Conservation (phyloP, 768 basidiomycete genomes). For the Kwoniella dejecticola region DNA sequence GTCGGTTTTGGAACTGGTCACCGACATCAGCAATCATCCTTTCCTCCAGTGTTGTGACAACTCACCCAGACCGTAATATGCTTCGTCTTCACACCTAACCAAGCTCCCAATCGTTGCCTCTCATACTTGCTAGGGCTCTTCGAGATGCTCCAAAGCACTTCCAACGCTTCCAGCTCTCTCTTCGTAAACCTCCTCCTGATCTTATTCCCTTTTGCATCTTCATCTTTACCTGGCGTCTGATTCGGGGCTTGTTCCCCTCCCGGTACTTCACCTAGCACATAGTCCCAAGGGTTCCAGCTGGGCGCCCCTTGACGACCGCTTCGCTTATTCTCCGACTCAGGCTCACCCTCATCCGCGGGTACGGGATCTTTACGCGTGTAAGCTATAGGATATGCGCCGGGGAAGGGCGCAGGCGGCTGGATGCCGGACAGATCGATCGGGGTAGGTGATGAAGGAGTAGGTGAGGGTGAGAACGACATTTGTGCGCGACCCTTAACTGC, state of each 20-base stretch:
- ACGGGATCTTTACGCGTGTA: constrained; percentile 31
- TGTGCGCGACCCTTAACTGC: not conserved
- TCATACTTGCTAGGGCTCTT: constrained; percentile 35
- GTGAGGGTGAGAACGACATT: constrained; percentile 19
- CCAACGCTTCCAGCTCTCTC: constrained; percentile 30
- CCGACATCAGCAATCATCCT: not conserved
- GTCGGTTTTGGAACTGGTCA: constrained; percentile 37
- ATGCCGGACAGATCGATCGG: constrained; percentile 27
- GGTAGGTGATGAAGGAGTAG: constrained; percentile 14
- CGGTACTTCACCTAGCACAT: constrained; percentile 24
- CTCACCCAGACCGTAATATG: constrained; percentile 42
- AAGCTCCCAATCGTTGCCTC: constrained; percentile 36
- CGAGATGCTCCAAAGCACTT: constrained; percentile 33
- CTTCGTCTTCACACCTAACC: constrained; percentile 38
- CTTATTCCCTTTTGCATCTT: constrained; percentile 24
- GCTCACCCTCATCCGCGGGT: constrained; percentile 20
- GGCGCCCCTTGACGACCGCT: constrained; percentile 19
- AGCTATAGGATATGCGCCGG: constrained; percentile 23
- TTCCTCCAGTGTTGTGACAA: too few species aligned
- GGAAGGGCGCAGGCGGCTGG: constrained; percentile 30
- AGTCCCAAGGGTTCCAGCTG: constrained; percentile 43
- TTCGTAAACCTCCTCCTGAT: constrained; percentile 31
- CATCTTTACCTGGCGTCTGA: constrained; percentile 20
- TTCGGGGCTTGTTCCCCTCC: constrained; percentile 14
- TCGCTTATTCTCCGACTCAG: constrained; percentile 15